Evolutionary conservation across 1,284 basidiomycete species (phyloP).

Genomic region (Neotropicomus parvogracilis): DNA sequence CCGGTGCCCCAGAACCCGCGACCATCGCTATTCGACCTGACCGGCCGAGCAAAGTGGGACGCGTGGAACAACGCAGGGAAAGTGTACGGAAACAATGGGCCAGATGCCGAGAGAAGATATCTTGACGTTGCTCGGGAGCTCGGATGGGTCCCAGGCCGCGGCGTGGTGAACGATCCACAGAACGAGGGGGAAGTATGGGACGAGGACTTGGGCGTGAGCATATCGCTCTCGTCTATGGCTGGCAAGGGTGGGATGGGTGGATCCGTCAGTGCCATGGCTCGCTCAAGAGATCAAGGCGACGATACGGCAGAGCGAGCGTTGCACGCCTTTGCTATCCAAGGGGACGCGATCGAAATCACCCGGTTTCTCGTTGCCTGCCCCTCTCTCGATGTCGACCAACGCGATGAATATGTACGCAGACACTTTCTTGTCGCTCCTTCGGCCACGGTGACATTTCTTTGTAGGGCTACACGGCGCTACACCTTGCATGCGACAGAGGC

Average conservation of each 20-base stretch:
- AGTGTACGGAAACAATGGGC: slow-evolving; percentile 42
- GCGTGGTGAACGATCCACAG: slow-evolving; percentile 7
- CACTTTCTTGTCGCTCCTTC: not conserved
- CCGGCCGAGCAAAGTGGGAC: slow-evolving; percentile 85
- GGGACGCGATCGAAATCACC: slow-evolving; percentile 48
- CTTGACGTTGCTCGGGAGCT: slow-evolving; percentile 63
- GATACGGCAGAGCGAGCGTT: slow-evolving; percentile 40
- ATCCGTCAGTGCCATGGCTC: slow-evolving; percentile 59
- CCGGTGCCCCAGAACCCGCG: slow-evolving; percentile 52
- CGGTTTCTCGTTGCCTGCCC: slow-evolving; percentile 44
- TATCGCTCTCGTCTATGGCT: slow-evolving; percentile 28
- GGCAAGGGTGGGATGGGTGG: slow-evolving; percentile 54
- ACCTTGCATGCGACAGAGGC: slow-evolving; percentile 83
- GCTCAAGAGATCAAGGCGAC: slow-evolving; percentile 33
- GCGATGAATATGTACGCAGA: slow-evolving; percentile 62
- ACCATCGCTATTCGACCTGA: slow-evolving; percentile 80
- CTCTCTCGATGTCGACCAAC: slow-evolving; percentile 40
- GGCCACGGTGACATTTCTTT: slow-evolving; percentile 9
- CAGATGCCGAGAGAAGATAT: slow-evolving; percentile 60
- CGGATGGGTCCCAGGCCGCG: slow-evolving; percentile 58
- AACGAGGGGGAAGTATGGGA: slow-evolving; percentile 39
- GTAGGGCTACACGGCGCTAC: slow-evolving; percentile 82
- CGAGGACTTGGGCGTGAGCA: slow-evolving; percentile 34
- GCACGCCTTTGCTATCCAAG: slow-evolving; percentile 63
- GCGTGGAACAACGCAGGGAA: slow-evolving; percentile 66